Conservation (phyloP, 495 filamentous ascomycete species). For the Penicillium roqueforti region DNA sequence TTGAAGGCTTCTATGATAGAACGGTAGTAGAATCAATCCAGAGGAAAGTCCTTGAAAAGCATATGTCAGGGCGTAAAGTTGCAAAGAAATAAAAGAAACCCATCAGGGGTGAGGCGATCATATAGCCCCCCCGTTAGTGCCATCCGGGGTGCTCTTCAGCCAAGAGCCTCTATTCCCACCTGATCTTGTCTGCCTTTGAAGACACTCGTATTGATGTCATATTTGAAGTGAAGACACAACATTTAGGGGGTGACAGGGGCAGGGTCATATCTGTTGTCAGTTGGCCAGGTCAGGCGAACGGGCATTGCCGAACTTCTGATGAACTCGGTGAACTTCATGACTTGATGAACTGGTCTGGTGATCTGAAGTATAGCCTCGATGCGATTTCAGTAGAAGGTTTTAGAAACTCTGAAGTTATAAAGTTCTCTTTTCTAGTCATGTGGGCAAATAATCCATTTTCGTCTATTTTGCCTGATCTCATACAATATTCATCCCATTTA, state of each 20-base stretch:
- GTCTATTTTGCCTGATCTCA: not conserved
- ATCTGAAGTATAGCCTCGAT: not conserved
- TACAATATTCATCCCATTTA: not conserved
- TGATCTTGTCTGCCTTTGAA: constrained; percentile 1
- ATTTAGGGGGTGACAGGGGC: not conserved
- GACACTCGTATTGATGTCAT: not conserved
- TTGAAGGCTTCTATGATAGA: not conserved
- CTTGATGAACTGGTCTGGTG: not conserved
- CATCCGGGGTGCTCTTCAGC: constrained; percentile 4
- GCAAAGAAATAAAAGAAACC: constrained; percentile 1
- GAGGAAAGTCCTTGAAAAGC: not conserved
- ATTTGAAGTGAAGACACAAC: not conserved
- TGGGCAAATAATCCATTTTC: not conserved
- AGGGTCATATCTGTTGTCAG: not conserved
- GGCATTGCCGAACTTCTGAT: not conserved
- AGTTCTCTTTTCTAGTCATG: not conserved
- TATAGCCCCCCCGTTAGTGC: constrained; percentile 17
- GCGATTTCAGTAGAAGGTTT: not conserved
- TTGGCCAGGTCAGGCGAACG: constrained; percentile 12
- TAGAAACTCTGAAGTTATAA: not conserved
- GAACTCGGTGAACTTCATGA: not conserved
- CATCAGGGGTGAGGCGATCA: constrained; percentile 27
- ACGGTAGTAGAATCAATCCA: not conserved
- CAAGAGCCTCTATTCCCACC: constrained; percentile 11
- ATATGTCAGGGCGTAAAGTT: constrained; percentile 10